phyloP scores from a whole-genome alignment of 1,139 yeast species.

The Casaregolazyma suthepensis region DNA sequence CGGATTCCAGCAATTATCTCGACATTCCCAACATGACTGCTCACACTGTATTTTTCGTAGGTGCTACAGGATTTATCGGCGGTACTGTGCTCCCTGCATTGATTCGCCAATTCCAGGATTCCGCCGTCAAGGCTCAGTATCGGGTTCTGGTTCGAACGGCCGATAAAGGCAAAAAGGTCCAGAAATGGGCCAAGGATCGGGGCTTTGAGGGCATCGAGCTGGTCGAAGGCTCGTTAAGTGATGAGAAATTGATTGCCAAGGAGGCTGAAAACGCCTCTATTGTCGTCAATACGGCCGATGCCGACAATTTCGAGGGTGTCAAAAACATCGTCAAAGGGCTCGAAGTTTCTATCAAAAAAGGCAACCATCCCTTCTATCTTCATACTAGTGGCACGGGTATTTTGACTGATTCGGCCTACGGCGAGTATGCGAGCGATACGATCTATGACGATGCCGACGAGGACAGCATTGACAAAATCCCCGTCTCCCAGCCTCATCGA shows the following conservation, averaged over 20 bases:
- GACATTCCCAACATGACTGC: neutral
- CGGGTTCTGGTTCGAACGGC: conserved; percentile 31
- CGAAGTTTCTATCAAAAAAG: conserved; percentile 18
- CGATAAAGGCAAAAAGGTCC: conserved; percentile 27
- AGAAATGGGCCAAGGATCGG: conserved; percentile 22
- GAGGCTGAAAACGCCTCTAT: conserved; percentile 30
- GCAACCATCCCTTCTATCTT: conserved; percentile 30
- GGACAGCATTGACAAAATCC: conserved; percentile 32
- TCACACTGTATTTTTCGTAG: conserved; percentile 22
- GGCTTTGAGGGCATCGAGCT: conserved; percentile 16
- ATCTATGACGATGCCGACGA: conserved; percentile 33
- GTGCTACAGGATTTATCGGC: conserved; percentile 38
- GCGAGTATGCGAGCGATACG: conserved; percentile 24
- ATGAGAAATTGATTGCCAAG: conserved; percentile 24
- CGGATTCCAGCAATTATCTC: no score
- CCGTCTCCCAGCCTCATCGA: conserved; percentile 35
- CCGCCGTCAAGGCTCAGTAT: conserved; percentile 20
- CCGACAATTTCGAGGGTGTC: conserved; percentile 36
- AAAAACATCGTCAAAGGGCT: conserved; percentile 23
- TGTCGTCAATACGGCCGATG: conserved; percentile 38
- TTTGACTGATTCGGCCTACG: conserved; percentile 27
- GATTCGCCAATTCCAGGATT: conserved; percentile 18
- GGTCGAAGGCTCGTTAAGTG: conserved; percentile 29
- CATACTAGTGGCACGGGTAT: conserved; percentile 42
- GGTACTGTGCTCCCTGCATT: conserved; percentile 33